Evolutionary conservation across 768 basidiomycete species (phyloP), one percentile per base, ranked within the genome.

Genomic region (Postia placenta): DNA sequence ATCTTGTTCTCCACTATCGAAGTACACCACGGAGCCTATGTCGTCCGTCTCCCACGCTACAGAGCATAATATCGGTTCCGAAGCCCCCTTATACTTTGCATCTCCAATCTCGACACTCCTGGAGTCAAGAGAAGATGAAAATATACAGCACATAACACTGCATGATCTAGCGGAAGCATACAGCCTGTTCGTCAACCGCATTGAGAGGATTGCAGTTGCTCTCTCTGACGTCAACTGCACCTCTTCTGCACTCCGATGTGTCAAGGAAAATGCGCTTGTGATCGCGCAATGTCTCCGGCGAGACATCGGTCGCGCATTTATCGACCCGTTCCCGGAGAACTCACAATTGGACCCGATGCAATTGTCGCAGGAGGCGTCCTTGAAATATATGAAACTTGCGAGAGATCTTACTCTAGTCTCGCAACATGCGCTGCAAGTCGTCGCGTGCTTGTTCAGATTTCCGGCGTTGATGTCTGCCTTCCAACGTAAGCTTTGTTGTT

Each of bases 131-230:
- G 60, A 66, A n/a, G 67, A 73, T 22, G 59, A 61, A 1, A 63
- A 66, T 5, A 53, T 48, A 33, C 61, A 67, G 28, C 57, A 61
- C 26, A 62, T 77, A n/a, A 69, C 74, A 1, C 49, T 67, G 23
- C 78, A 80, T 55, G 80, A 82, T 61, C 64, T 85, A 50, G 65
- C 74, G 35, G 82, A 87, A 58, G 81, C 84, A 11, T 86, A 86
- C 56, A 69, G 64, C 53, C 67, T 72, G 0, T 68, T 86, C 37
- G 72, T 73, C 0, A 61, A 63, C 24, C 72, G 77, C 23, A 64
- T 84, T 47, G 68, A 63, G 33, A 14, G 20, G 23, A 50, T 49
- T 56, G 17, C 55, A 42, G 11, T 17, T 26, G 3, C 45, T 19
- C 39, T 49, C 38, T 17, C 11, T 37, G 0, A 37, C 27, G 27